Base-by-base conservation (phyloP, 352 stramenopile species). In the Peronospora farinosa region DNA sequence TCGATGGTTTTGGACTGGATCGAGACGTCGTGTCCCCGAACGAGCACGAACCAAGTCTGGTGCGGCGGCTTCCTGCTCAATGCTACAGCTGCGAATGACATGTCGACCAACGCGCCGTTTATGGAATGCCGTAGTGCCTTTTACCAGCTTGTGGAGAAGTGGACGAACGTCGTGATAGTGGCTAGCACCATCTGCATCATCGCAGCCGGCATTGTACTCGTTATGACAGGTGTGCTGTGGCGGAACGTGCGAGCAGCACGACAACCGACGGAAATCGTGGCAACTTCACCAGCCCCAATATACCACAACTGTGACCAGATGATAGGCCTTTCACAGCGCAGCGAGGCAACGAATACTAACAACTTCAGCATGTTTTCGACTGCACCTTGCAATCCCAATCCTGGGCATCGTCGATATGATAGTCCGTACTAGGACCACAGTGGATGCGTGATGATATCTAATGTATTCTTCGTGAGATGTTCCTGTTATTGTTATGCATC, bases 131-230 rank as follows among this genome's bases (percentile, higher is more conserved):
- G 78, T 47, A 41, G 49, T 8, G 51, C 65, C 1, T 84, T 90
- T 47, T 79, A 88, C 31, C 44, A 68, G 5, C 65, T 92, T 13
- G 66, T 90, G 36, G 57, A 68, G 47, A 88, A 85, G 50, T 92
- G 75, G 71, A 84, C 67, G 35, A 78, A 66, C 51, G 65, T 84
- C 12, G 47, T 88, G 8, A 66, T 86, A 57, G 62, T 78, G 8
- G 63, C 52, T 23, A 66, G 62, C 27, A 68, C 89, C 47, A 65
- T 84, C n/a, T 64, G 84, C 21, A 55, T 74, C 35, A 50, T 83
- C 27, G 69, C 67, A 16, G 76, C 67, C 28, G 51, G 63, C 36
- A 47, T 73, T 2, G 62, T 90, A 15, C 59, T 90, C 0, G 63
- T 53, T 32, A 78, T 92, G 51, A 70, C 81, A 8, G 70, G 72